These are phyloP conservation scores for Mycena filopes DNA, from an alignment of 768 basidiomycete genomes.

Conservation along the genomic window DNA sequence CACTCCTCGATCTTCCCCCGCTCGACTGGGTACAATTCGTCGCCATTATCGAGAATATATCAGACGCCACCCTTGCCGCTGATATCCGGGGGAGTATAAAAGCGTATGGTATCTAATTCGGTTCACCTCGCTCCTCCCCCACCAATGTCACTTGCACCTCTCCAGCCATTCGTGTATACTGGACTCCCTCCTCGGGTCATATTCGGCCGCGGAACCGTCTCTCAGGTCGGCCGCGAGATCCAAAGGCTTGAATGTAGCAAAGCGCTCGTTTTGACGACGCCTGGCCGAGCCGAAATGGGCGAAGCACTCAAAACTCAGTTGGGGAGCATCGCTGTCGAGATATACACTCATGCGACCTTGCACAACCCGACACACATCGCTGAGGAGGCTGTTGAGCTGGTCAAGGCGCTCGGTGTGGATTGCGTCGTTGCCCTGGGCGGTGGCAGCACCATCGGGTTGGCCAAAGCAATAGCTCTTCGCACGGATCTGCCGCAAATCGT, in stretches of 20 bases:
- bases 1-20: no score
- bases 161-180: slow-evolving; percentile 51
- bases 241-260: slow-evolving; percentile 42
- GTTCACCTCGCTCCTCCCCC: not conserved
- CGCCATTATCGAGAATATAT: no score
- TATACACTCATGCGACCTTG: slow-evolving; percentile 52
- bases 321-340: slow-evolving; percentile 40
- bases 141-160: slow-evolving; percentile 2
- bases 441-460: slow-evolving; percentile 51
- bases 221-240: slow-evolving; percentile 45
- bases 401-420: slow-evolving; percentile 42
- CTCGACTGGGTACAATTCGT: no score
- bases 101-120: not conserved
- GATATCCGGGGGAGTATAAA: no score
- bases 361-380: slow-evolving; percentile 53
- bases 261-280: slow-evolving; percentile 48
- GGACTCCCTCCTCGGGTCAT: slow-evolving; percentile 49
- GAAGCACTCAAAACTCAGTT: slow-evolving; percentile 34
- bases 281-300: slow-evolving; percentile 43
- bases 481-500: slow-evolving; percentile 53
- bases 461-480: slow-evolving; percentile 52
- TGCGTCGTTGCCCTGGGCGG: no score
- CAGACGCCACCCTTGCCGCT: no score
- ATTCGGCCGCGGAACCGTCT: slow-evolving; percentile 48
- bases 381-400: slow-evolving; percentile 44